Evolutionary conservation across 192 early-diverging fungal genomes (phyloP), one percentile per base, ranked within the genome.

Genomic region (Thamnidium elegans): DNA sequence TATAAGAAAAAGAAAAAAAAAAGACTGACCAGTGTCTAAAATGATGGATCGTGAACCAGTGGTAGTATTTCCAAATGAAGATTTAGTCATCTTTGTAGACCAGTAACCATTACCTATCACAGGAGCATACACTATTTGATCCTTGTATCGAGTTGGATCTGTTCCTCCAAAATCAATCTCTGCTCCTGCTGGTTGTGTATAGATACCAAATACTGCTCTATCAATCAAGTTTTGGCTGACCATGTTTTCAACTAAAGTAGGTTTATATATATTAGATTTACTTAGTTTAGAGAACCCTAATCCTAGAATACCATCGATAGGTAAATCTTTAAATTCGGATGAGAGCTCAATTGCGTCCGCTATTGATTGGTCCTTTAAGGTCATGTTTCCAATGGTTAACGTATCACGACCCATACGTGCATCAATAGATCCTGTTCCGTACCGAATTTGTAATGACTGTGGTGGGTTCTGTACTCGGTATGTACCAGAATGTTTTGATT

Each of bases 81-180:
- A 60, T 0, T 65, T 60, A 8, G 77, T 67, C 46, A 78, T 62
- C 13, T 77, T 48, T 8, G 77, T 61, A 26, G 65, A 64, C 87
- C 88, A 88, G 66, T 86, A 90, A 44, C 74, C 73, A 19, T 81
- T 62, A 20, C 78, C 77, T 7, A 73, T 79, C 2, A 86, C 73
- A 4, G 73, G 77, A 62, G 75, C 76, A 72, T 79, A 86, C 20
- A 79, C 62, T 23, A 82, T 71, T 14, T 63, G 61, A 20, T 79
- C 83, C 62, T 68, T 66, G 64, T 75, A 80, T 30, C 72, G 76
- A 44, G 78, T 60, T 60, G 66, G 55, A 64, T 85, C 81, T 23
- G 78, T 81, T 8, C 75, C 80, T 21, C 85, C 85, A 50, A 86
- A 71, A 43, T 69, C 67, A 11, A 72, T 67, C 32, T 72, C 61